Evolutionary conservation across 2,329 filamentous ascomycete species (phyloP).

Genomic region (Hymenoscyphus albidus): DNA sequence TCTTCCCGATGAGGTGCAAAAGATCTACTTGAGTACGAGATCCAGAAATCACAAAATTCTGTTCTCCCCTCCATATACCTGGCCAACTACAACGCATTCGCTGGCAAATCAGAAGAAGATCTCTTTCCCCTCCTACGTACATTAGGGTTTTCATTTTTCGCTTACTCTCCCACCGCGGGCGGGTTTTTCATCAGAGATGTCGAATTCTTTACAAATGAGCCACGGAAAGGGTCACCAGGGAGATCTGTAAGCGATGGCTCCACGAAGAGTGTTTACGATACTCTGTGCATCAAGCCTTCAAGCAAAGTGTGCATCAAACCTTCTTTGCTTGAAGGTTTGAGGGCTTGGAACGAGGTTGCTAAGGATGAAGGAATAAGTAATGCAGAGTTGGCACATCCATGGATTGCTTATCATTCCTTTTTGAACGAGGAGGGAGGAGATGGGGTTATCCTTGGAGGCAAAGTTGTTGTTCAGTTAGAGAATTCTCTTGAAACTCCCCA

Average conservation of each 20-base stretch:
- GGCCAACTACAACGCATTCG: slow-evolving; percentile 27
- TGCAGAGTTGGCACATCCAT: slow-evolving; percentile 38
- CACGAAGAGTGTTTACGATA: background rate
- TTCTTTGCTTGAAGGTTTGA: slow-evolving; percentile 32
- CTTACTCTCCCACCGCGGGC: slow-evolving; percentile 60
- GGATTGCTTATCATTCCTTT: slow-evolving; percentile 34
- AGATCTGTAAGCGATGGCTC: background rate
- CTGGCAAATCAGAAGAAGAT: slow-evolving; percentile 54
- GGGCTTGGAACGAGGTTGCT: slow-evolving; percentile 31
- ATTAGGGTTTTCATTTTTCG: slow-evolving; percentile 57
- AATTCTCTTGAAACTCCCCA: slow-evolving; percentile 22
- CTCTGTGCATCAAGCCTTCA: too few relatives aligned
- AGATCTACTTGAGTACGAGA: slow-evolving; percentile 21
- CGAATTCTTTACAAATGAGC: slow-evolving; percentile 4
- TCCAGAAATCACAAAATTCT: slow-evolving; percentile 29
- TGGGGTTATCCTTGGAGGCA: slow-evolving; percentile 34
- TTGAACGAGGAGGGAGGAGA: slow-evolving; percentile 26
- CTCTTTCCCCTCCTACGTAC: slow-evolving; percentile 53
- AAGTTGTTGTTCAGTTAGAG: slow-evolving; percentile 24
- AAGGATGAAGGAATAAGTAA: slow-evolving; percentile 33
- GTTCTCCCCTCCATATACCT: slow-evolving; percentile 35
- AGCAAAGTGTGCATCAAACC: too few relatives aligned
- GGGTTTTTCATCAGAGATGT: slow-evolving; percentile 49
- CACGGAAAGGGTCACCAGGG: slow-evolving; percentile 37
- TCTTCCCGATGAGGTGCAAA: slow-evolving; percentile 22